These are phyloP conservation scores for Umbelopsis ramanniana DNA, from an alignment of 192 early-diverging fungal genomes.

Conservation along the genomic window DNA sequence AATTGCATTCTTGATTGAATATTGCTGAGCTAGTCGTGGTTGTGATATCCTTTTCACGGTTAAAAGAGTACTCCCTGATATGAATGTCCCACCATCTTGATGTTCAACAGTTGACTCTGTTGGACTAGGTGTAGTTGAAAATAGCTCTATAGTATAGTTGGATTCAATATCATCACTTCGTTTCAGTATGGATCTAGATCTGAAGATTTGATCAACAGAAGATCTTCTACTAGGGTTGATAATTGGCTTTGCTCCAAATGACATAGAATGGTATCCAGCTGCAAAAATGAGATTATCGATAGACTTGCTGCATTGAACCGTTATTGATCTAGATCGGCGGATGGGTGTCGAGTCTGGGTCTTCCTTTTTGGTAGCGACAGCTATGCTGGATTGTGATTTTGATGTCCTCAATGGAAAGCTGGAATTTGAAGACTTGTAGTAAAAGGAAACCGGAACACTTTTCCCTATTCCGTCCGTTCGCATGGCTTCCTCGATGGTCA, in stretches of 20 bases:
- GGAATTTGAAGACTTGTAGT: background rate
- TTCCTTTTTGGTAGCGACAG: background rate
- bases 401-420: slow-evolving; percentile 2
- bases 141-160: slow-evolving; percentile 8
- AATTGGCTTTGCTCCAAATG: background rate
- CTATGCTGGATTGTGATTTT: slow-evolving; percentile 1
- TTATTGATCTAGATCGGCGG: slow-evolving; percentile 8
- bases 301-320: slow-evolving; percentile 5
- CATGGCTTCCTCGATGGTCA: background rate
- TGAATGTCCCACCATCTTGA: too few relatives aligned
- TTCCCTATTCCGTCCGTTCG: background rate
- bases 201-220: slow-evolving; percentile 7
- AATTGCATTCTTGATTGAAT: slow-evolving; percentile 24
- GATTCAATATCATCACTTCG: slow-evolving; percentile 1
- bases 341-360: background rate
- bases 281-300: background rate
- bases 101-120: background rate
- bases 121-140: background rate
- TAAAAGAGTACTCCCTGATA: background rate
- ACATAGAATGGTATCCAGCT: slow-evolving; percentile 11
- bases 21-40: slow-evolving; percentile 22
- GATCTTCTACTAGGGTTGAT: background rate
- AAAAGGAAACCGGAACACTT: background rate
- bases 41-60: slow-evolving; percentile 11
- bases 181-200: slow-evolving; percentile 11